Conservation (phyloP, 108 stramenopile species). For the Fistulifera solaris region DNA sequence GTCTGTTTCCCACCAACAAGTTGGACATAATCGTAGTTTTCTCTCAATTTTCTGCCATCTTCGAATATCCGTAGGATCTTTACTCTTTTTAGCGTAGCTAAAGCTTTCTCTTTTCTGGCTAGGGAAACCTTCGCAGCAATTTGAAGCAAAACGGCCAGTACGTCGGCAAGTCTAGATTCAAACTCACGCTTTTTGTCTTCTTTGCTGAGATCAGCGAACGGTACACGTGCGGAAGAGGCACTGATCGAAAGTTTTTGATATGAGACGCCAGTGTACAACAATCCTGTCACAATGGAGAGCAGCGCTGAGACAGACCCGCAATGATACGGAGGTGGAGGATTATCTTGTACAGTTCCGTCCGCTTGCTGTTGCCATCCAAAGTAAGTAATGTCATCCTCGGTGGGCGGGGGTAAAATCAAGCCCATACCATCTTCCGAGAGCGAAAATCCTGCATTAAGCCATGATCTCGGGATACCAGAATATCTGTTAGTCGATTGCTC, state of each 20-base stretch:
- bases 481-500: constrained; percentile 5
- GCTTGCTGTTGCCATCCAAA: constrained; percentile 16
- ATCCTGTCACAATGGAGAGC: constrained; percentile 53
- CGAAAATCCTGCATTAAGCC: constrained; percentile 38
- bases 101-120: constrained; percentile 25
- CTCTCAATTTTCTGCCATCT: constrained; percentile 13
- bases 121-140: constrained; percentile 48
- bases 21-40: constrained; percentile 42
- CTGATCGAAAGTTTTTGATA: constrained; percentile 44
- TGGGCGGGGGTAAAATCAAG: constrained; percentile 18
- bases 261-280: constrained; percentile 59
- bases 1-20: constrained; percentile 52
- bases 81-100: background rate
- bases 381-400: constrained; percentile 28
- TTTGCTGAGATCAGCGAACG: constrained; percentile 40
- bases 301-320: constrained; percentile 57
- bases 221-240: constrained; percentile 21
- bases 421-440: constrained; percentile 21
- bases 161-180: constrained; percentile 55
- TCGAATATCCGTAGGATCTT: constrained; percentile 1
- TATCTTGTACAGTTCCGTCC: background rate
- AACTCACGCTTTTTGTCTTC: constrained; percentile 52
- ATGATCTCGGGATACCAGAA: constrained; percentile 30
- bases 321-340: constrained; percentile 45
- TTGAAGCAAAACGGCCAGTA: constrained; percentile 47